phyloP scores from a whole-genome alignment of 106 monocot genomes.

The Dendrobium officinale region DNA sequence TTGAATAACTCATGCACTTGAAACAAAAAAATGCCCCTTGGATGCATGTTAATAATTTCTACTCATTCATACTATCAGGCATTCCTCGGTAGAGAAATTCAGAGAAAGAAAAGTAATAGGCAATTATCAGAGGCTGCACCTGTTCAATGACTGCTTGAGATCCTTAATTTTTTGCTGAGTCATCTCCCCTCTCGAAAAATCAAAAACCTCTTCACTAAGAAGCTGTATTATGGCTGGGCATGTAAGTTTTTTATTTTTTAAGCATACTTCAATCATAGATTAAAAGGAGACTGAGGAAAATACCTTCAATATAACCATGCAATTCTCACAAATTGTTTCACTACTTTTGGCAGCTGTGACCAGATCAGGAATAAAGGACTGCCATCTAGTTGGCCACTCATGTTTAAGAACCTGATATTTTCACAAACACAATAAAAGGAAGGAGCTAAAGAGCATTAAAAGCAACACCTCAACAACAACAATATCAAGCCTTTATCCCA shows the following conservation, averaged over 20 bases:
- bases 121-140: slow-evolving; percentile 25
- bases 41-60: not conserved
- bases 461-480: not conserved
- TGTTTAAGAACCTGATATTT: slow-evolving; percentile 79
- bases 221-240: slow-evolving; percentile 43
- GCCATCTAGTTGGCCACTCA: slow-evolving; percentile 98
- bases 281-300: not conserved
- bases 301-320: slow-evolving; percentile 98
- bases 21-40: not conserved
- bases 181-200: slow-evolving; percentile 99
- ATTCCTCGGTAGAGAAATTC: not conserved
- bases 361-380: slow-evolving; percentile 91
- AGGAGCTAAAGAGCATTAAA: not conserved
- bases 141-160: slow-evolving; percentile 88
- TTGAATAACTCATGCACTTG: not conserved
- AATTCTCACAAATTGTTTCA: slow-evolving; percentile 98
- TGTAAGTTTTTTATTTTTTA: not conserved
- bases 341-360: slow-evolving; percentile 92
- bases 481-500: not conserved
- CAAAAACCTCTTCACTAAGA: slow-evolving; percentile 99
- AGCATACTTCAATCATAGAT: not conserved
- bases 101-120: not conserved
- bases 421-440: not conserved
- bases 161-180: slow-evolving; percentile 97
- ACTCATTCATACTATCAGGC: not conserved